These are phyloP conservation scores for Rhododendron molle DNA, from an alignment of 148 eudicot species.

Conservation along the genomic window DNA sequence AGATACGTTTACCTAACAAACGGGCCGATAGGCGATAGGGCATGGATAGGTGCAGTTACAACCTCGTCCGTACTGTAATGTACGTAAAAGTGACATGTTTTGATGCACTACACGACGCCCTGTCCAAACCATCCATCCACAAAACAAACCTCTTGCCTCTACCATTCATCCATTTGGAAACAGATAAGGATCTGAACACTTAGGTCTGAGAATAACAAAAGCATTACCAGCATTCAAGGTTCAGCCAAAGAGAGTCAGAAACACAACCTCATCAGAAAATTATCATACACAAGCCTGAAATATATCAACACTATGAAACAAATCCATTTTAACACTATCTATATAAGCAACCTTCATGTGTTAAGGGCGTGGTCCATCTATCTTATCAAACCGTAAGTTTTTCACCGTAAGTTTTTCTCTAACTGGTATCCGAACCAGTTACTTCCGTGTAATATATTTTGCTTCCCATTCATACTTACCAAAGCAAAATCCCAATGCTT, in stretches of 20 bases:
- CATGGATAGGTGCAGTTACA: background rate
- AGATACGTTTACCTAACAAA: background rate
- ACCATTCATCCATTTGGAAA: background rate
- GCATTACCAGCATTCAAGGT: background rate
- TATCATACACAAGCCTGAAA: background rate
- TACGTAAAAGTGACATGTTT: background rate
- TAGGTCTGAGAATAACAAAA: background rate
- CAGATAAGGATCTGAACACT: background rate
- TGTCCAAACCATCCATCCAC: background rate
- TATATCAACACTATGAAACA: background rate
- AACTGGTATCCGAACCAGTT: slow-evolving; percentile 34
- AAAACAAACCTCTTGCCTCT: background rate
- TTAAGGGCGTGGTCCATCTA: background rate
- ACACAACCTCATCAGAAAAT: slow-evolving; percentile 2
- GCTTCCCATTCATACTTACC: slow-evolving; percentile 19
- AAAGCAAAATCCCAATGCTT: background rate
- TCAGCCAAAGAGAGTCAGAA: slow-evolving; percentile 1
- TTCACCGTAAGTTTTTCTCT: background rate
- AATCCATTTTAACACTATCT: background rate
- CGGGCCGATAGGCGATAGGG: background rate
- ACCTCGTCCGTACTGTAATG: background rate
- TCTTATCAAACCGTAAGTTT: background rate
- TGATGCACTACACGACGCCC: background rate
- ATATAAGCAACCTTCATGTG: slow-evolving; percentile 4
- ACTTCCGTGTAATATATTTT: slow-evolving; percentile 31